phyloP scores from a whole-genome alignment of 768 basidiomycete species.

The Obba rivulosa region DNA sequence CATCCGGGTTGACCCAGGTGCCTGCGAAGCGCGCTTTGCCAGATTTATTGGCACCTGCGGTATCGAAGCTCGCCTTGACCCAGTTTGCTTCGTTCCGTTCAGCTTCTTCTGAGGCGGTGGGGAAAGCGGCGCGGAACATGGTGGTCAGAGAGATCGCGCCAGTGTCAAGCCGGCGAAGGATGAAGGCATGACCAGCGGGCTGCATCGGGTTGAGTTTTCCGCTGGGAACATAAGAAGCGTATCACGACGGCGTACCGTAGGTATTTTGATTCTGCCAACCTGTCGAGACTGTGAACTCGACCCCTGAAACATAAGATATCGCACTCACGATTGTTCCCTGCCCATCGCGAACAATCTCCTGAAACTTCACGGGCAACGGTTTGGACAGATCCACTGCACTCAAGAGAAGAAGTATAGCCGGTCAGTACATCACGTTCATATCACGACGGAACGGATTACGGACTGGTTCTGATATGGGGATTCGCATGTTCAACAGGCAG shows the following conservation, averaged over 20 bases:
- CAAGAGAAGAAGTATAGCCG: slow-evolving; percentile 5
- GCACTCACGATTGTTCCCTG: slow-evolving; percentile 73
- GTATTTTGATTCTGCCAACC: slow-evolving; percentile 89
- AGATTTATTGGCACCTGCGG: slow-evolving; percentile 60
- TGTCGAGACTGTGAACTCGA: slow-evolving; percentile 26
- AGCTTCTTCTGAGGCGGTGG: slow-evolving; percentile 66
- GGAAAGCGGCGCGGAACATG: slow-evolving; percentile 95
- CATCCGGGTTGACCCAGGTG: slow-evolving; percentile 69
- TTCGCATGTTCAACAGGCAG: slow-evolving; percentile 17
- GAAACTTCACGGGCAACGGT: slow-evolving; percentile 81
- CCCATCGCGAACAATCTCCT: slow-evolving; percentile 83
- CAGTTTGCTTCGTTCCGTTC: slow-evolving; percentile 79
- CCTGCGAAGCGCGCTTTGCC: slow-evolving; percentile 78
- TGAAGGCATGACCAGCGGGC: slow-evolving; percentile 84
- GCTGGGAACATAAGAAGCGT: slow-evolving; percentile 3
- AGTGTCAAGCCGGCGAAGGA: slow-evolving; percentile 90
- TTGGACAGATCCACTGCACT: slow-evolving; percentile 35
- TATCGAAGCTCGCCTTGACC: slow-evolving; percentile 78
- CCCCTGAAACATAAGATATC: slow-evolving; percentile 1
- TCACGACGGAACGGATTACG: slow-evolving; percentile 8
- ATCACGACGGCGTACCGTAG: slow-evolving; percentile 55
- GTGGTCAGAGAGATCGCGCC: slow-evolving; percentile 89
- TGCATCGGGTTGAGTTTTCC: slow-evolving; percentile 25
- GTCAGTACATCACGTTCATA: slow-evolving; percentile 34
- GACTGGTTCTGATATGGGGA: slow-evolving; percentile 23